Conservation (phyloP, 1,284 basidiomycete species). For the Naganishia albida region DNA sequence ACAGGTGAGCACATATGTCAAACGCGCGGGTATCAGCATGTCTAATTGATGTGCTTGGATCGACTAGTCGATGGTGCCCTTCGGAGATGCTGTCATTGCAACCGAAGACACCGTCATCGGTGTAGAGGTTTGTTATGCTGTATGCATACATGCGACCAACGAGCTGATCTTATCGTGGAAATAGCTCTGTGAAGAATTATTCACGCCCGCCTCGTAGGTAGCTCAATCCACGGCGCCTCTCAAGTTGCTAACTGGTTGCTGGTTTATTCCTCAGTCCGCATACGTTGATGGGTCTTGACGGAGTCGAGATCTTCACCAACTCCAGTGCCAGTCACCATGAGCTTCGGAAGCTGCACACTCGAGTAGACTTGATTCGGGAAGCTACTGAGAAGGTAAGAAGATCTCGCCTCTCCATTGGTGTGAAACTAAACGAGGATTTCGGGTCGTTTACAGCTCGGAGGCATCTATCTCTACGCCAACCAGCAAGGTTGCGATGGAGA, state of each 20-base stretch:
- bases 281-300: conserved; percentile 93
- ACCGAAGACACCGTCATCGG: conserved; percentile 95
- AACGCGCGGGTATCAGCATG: background rate
- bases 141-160: background rate
- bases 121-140: conserved; percentile 61
- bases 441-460: conserved; percentile 79
- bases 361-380: conserved; percentile 94
- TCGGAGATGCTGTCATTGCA: conserved; percentile 91
- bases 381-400: conserved; percentile 81
- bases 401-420: too few relatives aligned
- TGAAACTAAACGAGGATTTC: background rate
- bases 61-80: conserved; percentile 75
- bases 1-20: conserved; percentile 63
- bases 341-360: conserved; percentile 84
- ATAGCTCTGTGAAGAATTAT: conserved; percentile 87
- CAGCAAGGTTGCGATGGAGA: conserved; percentile 99
- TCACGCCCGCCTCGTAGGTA: conserved; percentile 84
- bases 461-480: conserved; percentile 96
- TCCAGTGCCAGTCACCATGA: conserved; percentile 97
- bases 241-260: conserved; percentile 15
- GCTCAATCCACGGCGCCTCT: background rate
- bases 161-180: background rate
- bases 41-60: background rate
- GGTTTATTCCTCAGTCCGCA: conserved; percentile 68
- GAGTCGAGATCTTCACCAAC: conserved; percentile 98